Base-by-base conservation (phyloP, 495 filamentous ascomycete species). In the Neurospora tetrasperma region DNA sequence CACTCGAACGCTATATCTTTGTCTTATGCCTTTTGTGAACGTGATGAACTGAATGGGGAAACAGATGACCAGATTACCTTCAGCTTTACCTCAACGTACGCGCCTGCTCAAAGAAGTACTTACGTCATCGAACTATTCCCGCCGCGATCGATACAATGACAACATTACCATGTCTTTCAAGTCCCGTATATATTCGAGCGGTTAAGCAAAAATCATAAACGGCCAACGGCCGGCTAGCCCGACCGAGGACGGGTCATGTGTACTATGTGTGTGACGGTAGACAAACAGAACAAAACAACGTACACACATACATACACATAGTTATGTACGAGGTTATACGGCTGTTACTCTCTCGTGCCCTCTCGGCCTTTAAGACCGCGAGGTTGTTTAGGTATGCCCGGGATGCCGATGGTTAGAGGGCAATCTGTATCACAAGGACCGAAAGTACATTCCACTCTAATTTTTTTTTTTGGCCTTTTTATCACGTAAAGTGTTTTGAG, bases 1-100 rank as follows among this genome's bases (percentile, higher is more conserved):
- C 84, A 84, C 85, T 84, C 81, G 82, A 78, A 66, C 54, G 74
- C 35, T 9, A 18, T 20, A 23, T 73, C 39, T 48, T 42, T 3
- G 46, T 18, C n/a, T 42, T 72, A 40, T 41, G n/a, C 7, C 14
- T 27, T 54, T 3, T 48, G 31, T 62, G 44, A 66, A 11, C 27
- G 10, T 69, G 43, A 39, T 73, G 43, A 59, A 39, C 35, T 12
- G 31, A 4, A 71, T 18, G n/a, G 18, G 23, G 4, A 20, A 62
- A 31, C 0, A 9, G 27, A 16, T 1, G 35, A 16, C 20, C 9
- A 38, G n/a, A 23, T 18, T 71, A 23, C 14, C 14, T 71, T 46
- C 2, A 31, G 27, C 9, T 35, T 1, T 62, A 7, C 12, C 54
- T 31, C 16, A 31, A 2, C 5, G 54, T 62, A 66, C 54, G 27